Evolutionary conservation across 345 rosid genomes (phyloP).

Genomic region (Cardamine chenopodiifolia): DNA sequence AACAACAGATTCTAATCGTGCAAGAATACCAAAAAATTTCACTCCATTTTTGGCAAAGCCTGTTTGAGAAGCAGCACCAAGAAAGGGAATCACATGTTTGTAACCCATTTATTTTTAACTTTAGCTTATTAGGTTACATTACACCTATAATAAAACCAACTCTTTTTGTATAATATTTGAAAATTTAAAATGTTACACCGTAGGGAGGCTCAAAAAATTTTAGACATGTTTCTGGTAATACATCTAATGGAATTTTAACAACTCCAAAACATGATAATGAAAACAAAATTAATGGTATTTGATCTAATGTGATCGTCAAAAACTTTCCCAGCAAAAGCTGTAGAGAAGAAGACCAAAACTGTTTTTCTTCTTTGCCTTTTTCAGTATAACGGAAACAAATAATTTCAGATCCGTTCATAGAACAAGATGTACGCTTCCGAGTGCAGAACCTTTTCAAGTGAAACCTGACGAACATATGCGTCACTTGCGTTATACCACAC

Average conservation of each 20-base stretch:
- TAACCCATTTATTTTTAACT: no score
- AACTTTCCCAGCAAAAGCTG: constrained; percentile 30
- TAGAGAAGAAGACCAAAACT: constrained; percentile 31
- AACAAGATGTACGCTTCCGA: constrained; percentile 91
- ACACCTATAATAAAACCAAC: no score
- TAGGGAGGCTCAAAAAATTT: not conserved
- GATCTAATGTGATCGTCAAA: constrained; percentile 42
- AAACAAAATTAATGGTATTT: constrained; percentile 34
- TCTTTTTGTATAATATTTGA: not conserved
- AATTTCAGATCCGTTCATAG: constrained; percentile 56
- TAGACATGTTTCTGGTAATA: constrained; percentile 27
- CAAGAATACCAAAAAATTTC: no score
- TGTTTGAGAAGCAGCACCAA: no score
- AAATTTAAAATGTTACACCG: not conserved
- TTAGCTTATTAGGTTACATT: no score
- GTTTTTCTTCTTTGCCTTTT: constrained; percentile 19
- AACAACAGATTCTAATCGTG: no score
- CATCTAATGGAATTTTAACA: not conserved
- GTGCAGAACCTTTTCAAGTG: constrained; percentile 74
- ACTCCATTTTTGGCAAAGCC: no score
- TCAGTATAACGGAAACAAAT: constrained; percentile 38
- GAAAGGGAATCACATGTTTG: no score
- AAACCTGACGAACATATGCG: constrained; percentile 65
- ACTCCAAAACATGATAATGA: constrained; percentile 5
- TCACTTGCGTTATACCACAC: constrained; percentile 81